Evolutionary conservation across 345 rosid genomes (phyloP), one percentile per base, ranked within the genome.

Genomic region (Clarkia xantiana): DNA sequence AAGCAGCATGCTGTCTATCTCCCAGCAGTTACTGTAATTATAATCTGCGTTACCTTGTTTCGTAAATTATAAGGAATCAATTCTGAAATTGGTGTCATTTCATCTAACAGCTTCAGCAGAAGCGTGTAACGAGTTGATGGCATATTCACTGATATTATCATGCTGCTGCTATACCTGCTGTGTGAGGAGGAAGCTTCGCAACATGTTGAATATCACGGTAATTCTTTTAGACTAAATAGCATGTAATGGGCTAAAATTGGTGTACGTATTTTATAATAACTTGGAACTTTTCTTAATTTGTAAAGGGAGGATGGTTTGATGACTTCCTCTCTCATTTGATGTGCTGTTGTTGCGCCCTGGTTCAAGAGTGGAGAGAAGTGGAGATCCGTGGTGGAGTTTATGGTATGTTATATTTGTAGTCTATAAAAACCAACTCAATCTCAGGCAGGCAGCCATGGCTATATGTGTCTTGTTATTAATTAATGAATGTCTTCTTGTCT

Each of bases 101-200:
- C n/a, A n/a, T n/a, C n/a, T n/a, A n/a, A 39, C 83, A 91, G 96
- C 96, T 54, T 79, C 85, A 48, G 87, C 80, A 13, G 85, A 76
- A 63, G 86, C 94, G 54, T 76, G 86, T 56, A 86, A 76, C 62
- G 82, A 84, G 48, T 58, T 86, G 59, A 69, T 86, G 83, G 87
- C 89, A 9, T 84, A 86, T 62, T 86, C 96, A 12, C 63, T 84
- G 67, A 67, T 86, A 70, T 63, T 81, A 45, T 75, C 94, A 42
- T 91, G 94, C 67, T 86, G 98, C 66, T 86, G 96, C 67, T 91
- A 91, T 57, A 86, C 93, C 47, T 86, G 94, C 71, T 84, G 93
- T 11, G 58, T 81, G 9, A 76, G 96, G 65, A 70, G 91, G 79
- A 83, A 73, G 72, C 88, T 90, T 57, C 80, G 97, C 51, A 72